Evolutionary conservation across 2,329 filamentous ascomycete genomes (phyloP).

Genomic region (Dryadomyces quercus-mongolicae): DNA sequence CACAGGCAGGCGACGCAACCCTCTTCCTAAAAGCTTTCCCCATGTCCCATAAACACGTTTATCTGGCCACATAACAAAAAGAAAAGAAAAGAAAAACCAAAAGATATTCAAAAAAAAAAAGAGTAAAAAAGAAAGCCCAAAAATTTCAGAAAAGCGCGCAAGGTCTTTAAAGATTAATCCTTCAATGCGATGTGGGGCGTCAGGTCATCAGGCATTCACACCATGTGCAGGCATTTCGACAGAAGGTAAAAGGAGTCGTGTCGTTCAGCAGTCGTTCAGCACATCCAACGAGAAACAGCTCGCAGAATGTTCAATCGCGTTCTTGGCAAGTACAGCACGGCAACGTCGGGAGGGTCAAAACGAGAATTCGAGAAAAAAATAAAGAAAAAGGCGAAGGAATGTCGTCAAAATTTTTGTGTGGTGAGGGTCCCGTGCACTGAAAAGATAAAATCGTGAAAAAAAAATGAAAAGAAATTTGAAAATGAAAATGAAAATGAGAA

Average conservation of each 20-base stretch:
- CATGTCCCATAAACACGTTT: slow-evolving; percentile 4
- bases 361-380: background rate
- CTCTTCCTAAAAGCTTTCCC: slow-evolving; percentile 3
- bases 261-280: background rate
- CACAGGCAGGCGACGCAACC: slow-evolving; percentile 1
- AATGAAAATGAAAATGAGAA: slow-evolving; percentile 7
- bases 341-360: background rate
- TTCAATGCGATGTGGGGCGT: slow-evolving; percentile 13
- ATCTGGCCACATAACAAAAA: slow-evolving; percentile 6
- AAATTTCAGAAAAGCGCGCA: slow-evolving; percentile 1
- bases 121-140: slow-evolving; percentile 1
- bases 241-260: slow-evolving; percentile 1
- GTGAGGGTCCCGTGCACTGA: slow-evolving; percentile 11
- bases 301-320: background rate
- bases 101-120: background rate
- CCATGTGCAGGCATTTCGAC: slow-evolving; percentile 13
- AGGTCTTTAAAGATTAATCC: slow-evolving; percentile 13
- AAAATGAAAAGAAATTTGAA: background rate
- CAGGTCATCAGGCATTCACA: slow-evolving; percentile 14
- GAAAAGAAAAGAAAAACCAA: background rate
- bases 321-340: background rate
- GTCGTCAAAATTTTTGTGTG: slow-evolving; percentile 3
- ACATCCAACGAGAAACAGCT: background rate
- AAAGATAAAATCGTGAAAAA: slow-evolving; percentile 1
- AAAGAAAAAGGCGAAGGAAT: background rate